phyloP scores from a whole-genome alignment of 163 green algal genomes.

The Chlorella variabilis region DNA sequence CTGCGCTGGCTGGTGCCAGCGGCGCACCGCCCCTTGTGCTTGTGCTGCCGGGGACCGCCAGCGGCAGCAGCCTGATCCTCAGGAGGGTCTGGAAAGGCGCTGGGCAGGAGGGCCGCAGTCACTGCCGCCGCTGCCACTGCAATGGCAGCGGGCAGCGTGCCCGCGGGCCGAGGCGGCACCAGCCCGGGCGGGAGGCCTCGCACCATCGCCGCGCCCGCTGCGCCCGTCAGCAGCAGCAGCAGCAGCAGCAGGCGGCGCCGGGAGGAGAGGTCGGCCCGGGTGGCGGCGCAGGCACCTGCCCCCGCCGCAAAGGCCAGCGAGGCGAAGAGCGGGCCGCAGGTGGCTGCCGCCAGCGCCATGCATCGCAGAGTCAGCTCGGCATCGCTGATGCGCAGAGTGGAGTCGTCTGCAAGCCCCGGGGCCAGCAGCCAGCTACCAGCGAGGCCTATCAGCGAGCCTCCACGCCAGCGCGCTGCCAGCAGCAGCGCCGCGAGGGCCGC shows the following conservation, averaged over 20 bases:
- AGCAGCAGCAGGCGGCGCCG: not conserved
- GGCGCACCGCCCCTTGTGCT: not conserved
- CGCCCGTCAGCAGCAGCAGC: not conserved
- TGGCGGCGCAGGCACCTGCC: not conserved
- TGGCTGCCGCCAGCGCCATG: not conserved
- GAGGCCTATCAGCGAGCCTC: not conserved
- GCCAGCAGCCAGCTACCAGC: constrained; percentile 16
- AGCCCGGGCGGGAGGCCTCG: not conserved
- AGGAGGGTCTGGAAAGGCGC: not conserved
- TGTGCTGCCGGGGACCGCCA: no score
- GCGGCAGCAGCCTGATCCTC: no score
- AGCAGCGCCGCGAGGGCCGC: not conserved
- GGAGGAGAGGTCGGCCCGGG: not conserved
- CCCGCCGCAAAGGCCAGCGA: not conserved
- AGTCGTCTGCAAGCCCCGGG: not conserved
- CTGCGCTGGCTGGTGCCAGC: not conserved
- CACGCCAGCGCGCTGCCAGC: not conserved
- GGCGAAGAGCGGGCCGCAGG: not conserved
- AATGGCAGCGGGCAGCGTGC: constrained; percentile 2
- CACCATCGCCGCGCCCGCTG: not conserved
- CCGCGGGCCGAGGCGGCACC: not conserved
- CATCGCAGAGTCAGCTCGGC: constrained; percentile 14
- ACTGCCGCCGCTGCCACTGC: not conserved
- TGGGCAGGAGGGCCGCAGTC: not conserved
- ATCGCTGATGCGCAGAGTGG: not conserved